Percentiles rank a stretch among this genome's conserved stretches.
phyloP scores from a whole-genome alignment of 257 asterid genomes.

The Capsicum baccatum region DNA sequence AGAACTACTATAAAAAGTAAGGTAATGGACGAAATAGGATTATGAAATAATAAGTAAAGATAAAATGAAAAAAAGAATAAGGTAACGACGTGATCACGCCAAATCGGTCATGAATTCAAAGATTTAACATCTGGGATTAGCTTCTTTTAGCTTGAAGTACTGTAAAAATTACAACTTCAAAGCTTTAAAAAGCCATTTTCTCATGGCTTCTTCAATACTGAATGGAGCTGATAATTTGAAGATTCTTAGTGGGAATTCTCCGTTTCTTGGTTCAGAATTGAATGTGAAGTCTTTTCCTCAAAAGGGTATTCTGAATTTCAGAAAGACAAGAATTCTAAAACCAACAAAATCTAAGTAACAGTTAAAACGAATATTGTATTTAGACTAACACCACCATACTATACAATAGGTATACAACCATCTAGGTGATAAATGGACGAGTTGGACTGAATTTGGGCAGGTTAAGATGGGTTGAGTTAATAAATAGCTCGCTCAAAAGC shows the following conservation, averaged over 20 bases:
- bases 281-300: conserved; percentile 30
- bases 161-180: neutral
- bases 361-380: too few relatives aligned
- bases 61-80: too few relatives aligned
- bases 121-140: neutral
- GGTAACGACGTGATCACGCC: too few relatives aligned
- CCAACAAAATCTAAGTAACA: conserved; percentile 1
- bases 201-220: conserved; percentile 48
- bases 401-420: too few relatives aligned
- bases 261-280: conserved; percentile 40
- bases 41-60: too few relatives aligned
- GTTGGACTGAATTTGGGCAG: too few relatives aligned
- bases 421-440: too few relatives aligned
- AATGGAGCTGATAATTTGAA: conserved; percentile 45
- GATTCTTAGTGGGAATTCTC: conserved; percentile 25
- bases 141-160: conserved; percentile 8
- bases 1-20: too few relatives aligned
- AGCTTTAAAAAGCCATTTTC: neutral
- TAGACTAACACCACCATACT: too few relatives aligned
- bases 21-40: too few relatives aligned
- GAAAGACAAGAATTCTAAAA: neutral
- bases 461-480: too few relatives aligned
- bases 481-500: too few relatives aligned
- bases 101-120: neutral
- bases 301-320: conserved; percentile 32